Base-by-base conservation (phyloP, 176 grass and related monocot genomes). In the Oryza coarctata region DNA sequence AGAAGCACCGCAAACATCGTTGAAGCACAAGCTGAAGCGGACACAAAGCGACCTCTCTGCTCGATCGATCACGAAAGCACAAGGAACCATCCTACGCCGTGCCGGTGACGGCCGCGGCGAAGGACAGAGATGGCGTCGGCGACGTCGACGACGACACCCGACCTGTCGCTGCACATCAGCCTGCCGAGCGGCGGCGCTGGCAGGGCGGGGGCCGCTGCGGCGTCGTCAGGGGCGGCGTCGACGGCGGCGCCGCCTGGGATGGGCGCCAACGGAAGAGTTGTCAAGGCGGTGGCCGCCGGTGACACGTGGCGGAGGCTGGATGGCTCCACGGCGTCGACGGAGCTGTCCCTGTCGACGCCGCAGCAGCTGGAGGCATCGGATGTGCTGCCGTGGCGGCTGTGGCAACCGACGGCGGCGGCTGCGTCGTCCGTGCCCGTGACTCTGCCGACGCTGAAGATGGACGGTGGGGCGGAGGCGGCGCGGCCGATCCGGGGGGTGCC, bases 121-220 rank as follows among this genome's bases (percentile, higher is more conserved):
- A n/a, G n/a, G n/a, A n/a, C n/a, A n/a, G 49, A 25, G 8, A 25
- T 60, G 55, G 55, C 22, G 55, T 60, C 55, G 88, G 91, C 88
- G 39, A 71, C 86, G 23, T 78, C 77, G 29, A n/a, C n/a, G n/a
- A 76, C 82, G 41, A 70, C 52, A 9, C 75, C 60, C 0, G 94
- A 97, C 94, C 91, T 97, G 34, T 97, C 94, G 29, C 71, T 97
- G 61, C 86, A 93, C 81, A 97, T 97, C 81, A 91, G 94, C 74
- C 87, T 79, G 13, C 94, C 89, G 9, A 91, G 78, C 84, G 12
- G 78, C 84, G 12, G 39, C 32, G 32, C 32, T 17, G 10, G 65
- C 5, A 17, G 15, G 47, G 47, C 47, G 47, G 14, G 45, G 7
- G 20, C 79, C 28, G 66, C 69, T 15, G 38, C 73, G 60, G 41